Conservation (phyloP, 345 rosid genomes). For the Erysimum cheiranthoides region DNA sequence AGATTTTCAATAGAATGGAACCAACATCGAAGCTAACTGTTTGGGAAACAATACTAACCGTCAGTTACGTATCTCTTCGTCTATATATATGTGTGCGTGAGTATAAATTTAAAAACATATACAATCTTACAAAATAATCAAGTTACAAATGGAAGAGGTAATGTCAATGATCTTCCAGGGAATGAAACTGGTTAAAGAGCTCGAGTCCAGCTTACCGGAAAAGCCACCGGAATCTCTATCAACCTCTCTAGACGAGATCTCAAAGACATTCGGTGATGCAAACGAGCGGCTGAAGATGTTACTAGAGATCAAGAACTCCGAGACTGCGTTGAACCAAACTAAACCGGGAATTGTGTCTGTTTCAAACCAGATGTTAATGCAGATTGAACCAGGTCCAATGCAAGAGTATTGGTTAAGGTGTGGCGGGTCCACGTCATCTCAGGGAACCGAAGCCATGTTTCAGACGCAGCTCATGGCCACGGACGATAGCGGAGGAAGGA, state of each 20-base stretch:
- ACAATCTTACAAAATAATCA: neutral
- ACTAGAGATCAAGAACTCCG: conserved; percentile 20
- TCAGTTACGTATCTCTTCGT: conserved; percentile 32
- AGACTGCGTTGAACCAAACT: conserved; percentile 6
- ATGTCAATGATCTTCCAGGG: conserved; percentile 56
- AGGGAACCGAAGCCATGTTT: conserved; percentile 19
- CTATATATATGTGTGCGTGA: conserved; percentile 26
- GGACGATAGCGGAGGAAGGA: conserved; percentile 29
- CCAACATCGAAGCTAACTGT: conserved; percentile 45
- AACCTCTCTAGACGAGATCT: conserved; percentile 55
- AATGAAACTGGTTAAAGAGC: conserved; percentile 53
- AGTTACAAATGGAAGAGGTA: conserved; percentile 48
- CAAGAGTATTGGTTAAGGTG: conserved; percentile 50
- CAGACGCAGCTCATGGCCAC: conserved; percentile 28
- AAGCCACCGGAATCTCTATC: conserved; percentile 44
- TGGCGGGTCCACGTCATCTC: conserved; percentile 30
- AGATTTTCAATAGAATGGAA: conserved; percentile 31
- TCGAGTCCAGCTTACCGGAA: conserved; percentile 57
- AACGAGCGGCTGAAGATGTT: conserved; percentile 46
- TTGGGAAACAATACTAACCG: conserved; percentile 24
- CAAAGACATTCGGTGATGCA: conserved; percentile 42
- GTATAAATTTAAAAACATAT: neutral
- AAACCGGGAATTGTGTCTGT: conserved; percentile 18
- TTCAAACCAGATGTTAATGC: conserved; percentile 43
- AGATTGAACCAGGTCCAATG: conserved; percentile 43